phyloP scores from a whole-genome alignment of 768 basidiomycete species.

The Pisolithus tinctorius region DNA sequence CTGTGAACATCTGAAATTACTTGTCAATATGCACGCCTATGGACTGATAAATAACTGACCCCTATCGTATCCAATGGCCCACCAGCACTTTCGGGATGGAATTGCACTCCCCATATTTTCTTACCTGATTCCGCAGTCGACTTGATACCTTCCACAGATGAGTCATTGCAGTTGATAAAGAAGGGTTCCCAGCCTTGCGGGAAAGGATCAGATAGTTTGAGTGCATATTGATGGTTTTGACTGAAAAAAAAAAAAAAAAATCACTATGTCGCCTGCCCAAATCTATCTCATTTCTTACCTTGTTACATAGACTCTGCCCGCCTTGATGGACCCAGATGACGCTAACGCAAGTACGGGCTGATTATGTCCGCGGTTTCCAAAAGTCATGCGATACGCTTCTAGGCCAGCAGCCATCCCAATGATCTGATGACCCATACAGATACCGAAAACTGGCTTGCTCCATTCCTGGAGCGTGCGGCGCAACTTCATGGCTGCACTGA shows the following conservation, averaged over 20 bases:
- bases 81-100: constrained; percentile 97
- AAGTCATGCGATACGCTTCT: constrained; percentile 97
- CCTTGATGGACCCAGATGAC: constrained; percentile 88
- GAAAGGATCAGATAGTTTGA: constrained; percentile 90
- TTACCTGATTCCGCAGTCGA: constrained; percentile 85
- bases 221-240: constrained; percentile 98
- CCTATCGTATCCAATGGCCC: constrained; percentile 99
- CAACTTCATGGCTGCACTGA: constrained; percentile 75
- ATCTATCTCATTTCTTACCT: constrained; percentile 39
- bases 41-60: constrained; percentile 36
- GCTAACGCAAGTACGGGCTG: constrained; percentile 96
- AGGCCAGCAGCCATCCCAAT: constrained; percentile 96
- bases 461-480: constrained; percentile 81
- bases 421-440: constrained; percentile 99
- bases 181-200: constrained; percentile 97
- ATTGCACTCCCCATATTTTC: constrained; percentile 96
- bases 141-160: constrained; percentile 97
- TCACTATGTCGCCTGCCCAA: neutral
- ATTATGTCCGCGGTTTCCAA: constrained; percentile 99
- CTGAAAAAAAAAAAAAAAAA: constrained; percentile 28
- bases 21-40: neutral
- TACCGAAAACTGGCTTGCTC: constrained; percentile 92
- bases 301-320: constrained; percentile 95
- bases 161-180: constrained; percentile 99
- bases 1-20: constrained; percentile 76